phyloP scores from a whole-genome alignment of 2,329 filamentous ascomycete genomes.

The Aurifilum marmelostoma region DNA sequence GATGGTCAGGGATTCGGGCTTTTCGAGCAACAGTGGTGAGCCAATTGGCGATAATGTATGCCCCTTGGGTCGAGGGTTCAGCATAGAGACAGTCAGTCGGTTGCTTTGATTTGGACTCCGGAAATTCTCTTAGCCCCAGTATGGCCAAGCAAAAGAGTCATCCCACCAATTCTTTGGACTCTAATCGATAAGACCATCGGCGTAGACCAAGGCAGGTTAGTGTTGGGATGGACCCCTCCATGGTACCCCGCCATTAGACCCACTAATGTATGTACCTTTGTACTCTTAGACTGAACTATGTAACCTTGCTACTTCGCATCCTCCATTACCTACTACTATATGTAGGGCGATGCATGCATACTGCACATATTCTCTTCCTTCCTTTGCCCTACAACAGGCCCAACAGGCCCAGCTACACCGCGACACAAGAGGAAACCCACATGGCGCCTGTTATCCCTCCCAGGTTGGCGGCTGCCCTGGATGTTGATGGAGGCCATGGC shows the following conservation, averaged over 20 bases:
- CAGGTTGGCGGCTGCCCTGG: conserved; percentile 3
- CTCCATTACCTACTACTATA: neutral
- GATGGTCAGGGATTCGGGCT: neutral
- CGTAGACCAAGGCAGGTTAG: neutral
- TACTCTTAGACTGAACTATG: neutral
- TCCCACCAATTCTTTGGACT: neutral
- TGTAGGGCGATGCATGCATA: no score
- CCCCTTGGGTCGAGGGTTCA: neutral
- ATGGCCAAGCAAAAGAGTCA: neutral
- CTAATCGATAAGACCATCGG: neutral
- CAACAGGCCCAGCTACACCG: neutral
- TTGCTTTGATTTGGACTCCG: neutral
- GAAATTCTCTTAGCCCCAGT: conserved; percentile 3
- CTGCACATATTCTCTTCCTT: neutral
- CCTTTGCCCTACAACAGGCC: neutral
- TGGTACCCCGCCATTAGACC: neutral
- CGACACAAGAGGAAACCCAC: neutral
- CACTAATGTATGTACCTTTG: neutral
- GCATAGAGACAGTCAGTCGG: neutral
- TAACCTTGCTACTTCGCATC: neutral
- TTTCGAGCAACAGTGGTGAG: neutral
- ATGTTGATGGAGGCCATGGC: conserved; percentile 6
- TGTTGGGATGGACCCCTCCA: neutral
- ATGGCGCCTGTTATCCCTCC: neutral
- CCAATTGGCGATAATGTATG: neutral